Base-by-base conservation (phyloP, 306 rosid genomes). In the Prunus mongolica region DNA sequence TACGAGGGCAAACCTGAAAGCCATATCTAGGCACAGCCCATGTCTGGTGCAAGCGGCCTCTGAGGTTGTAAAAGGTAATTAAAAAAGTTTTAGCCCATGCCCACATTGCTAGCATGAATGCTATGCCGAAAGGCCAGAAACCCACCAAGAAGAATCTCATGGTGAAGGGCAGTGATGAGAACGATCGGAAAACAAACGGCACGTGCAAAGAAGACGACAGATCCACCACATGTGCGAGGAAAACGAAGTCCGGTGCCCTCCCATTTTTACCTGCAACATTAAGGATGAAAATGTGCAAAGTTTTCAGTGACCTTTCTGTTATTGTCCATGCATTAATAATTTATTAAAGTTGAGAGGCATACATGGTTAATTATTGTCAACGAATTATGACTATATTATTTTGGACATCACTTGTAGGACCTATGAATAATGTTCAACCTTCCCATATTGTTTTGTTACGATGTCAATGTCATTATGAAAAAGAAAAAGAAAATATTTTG, bases 21-120 rank as follows among this genome's bases (percentile, higher is more conserved):
- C 98, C 99, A 76, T 76, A 84, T 58, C 99, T 79, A 13, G 99
- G 99, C 44, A 96, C 98, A 54, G 38, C 96, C 99, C 99, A 96
- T 0, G 93, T 92, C 76, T 96, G 97, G 84, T 96, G 96, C 58
- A 96, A 69, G 67, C 87, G 67, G 13, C 82, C 89, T 75, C 97
- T 79, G 38, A 91, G 88, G 78, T 87, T 52, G 81, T 96, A 96
- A 80, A 82, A 93, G 13, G 85, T n/a, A 38, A 82, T 6, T 57
- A 96, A 45, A 78, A 96, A 96, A 18, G 85, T 65, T 64, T 93
- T 96, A 6, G 98, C 85, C 83, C 88, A 81, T 32, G 79, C 77
- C 99, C 99, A 93, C 99, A 96, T 96, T 24, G 64, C 78, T 27
- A 96, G 83, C 81, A 93, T 74, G 69, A 74, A 49, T 8, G 75